Evolutionary conservation across 31 red algal genomes (phyloP).

Genomic region (Odonthalia washingtoniensis): DNA sequence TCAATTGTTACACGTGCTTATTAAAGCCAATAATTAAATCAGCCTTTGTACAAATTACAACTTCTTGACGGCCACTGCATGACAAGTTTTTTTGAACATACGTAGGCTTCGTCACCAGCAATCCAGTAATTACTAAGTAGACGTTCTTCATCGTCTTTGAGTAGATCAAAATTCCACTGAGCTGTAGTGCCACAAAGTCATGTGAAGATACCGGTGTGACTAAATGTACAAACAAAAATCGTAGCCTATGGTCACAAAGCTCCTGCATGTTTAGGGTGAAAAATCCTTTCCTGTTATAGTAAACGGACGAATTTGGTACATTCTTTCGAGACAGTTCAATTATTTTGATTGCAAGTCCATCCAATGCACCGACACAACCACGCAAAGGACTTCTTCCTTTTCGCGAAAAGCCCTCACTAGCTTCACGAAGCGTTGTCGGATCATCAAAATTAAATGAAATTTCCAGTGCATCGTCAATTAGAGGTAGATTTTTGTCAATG

Average conservation of each 20-base stretch:
- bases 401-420: constrained; percentile 15
- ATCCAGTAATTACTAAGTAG: constrained; percentile 52
- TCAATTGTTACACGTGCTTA: constrained; percentile 33
- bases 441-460: not conserved
- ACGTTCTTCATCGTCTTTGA: not conserved
- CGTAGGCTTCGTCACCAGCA: constrained; percentile 49
- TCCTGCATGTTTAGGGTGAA: constrained; percentile 47
- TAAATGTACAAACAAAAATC: constrained; percentile 54
- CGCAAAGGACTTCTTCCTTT: constrained; percentile 21
- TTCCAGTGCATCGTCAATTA: not conserved
- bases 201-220: constrained; percentile 44
- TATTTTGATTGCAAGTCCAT: constrained; percentile 58
- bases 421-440: not conserved
- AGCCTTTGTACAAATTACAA: constrained; percentile 28
- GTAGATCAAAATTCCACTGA: not conserved
- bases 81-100: constrained; percentile 17
- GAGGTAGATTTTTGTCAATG: not conserved
- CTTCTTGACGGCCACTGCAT: constrained; percentile 37
- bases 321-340: constrained; percentile 17
- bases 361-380: constrained; percentile 38
- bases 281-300: constrained; percentile 53
- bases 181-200: constrained; percentile 13
- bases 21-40: constrained; percentile 52
- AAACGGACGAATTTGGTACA: constrained; percentile 37
- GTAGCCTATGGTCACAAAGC: constrained; percentile 32